These are phyloP conservation scores for Xerophyta viscosa DNA, from an alignment of 106 monocot species.

Conservation along the genomic window DNA sequence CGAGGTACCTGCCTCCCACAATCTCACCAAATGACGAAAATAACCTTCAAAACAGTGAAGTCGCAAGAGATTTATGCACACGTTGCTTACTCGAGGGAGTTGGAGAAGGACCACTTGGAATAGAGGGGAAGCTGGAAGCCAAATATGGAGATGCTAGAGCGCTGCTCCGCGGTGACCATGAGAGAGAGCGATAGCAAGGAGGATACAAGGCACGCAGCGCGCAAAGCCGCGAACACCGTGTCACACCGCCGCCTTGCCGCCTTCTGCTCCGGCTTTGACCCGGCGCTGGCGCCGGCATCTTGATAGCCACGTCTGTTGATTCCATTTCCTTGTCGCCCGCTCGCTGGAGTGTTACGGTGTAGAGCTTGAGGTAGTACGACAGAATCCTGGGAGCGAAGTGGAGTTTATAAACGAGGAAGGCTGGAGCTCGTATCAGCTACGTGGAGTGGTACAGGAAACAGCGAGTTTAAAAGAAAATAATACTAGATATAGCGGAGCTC, in stretches of 20 bases:
- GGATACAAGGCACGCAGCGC: slow-evolving; percentile 12
- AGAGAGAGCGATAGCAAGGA: slow-evolving; percentile 19
- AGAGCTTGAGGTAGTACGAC: too few relatives aligned
- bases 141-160: slow-evolving; percentile 14
- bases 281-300: slow-evolving; percentile 9
- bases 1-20: slow-evolving; percentile 19
- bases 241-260: slow-evolving; percentile 13
- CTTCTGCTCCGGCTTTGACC: not conserved
- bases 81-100: slow-evolving; percentile 24
- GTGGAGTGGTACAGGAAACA: not conserved
- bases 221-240: slow-evolving; percentile 1
- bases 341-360: too few relatives aligned
- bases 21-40: too few relatives aligned
- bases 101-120: slow-evolving; percentile 45
- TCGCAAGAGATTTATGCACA: not conserved
- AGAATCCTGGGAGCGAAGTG: too few relatives aligned
- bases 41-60: too few relatives aligned
- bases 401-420: too few relatives aligned
- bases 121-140: slow-evolving; percentile 30
- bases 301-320: slow-evolving; percentile 5
- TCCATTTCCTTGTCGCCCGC: slow-evolving; percentile 2
- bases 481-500: too few relatives aligned
- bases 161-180: slow-evolving; percentile 39
- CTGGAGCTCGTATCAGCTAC: too few relatives aligned
- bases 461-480: not conserved